phyloP scores from a whole-genome alignment of 495 filamentous ascomycete species.

The Filosporella fistucella region DNA sequence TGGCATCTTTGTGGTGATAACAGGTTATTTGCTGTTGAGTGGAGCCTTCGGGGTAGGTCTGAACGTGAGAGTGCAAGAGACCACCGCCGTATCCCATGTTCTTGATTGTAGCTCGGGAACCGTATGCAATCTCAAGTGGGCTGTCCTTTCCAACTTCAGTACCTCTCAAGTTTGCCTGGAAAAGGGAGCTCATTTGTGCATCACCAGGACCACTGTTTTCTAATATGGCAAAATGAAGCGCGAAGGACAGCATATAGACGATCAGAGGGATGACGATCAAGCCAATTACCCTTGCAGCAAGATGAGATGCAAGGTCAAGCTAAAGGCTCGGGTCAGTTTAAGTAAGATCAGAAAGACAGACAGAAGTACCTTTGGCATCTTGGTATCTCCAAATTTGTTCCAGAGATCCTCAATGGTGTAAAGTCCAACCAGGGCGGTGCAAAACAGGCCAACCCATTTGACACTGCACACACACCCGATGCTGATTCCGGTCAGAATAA shows the following conservation, averaged over 20 bases:
- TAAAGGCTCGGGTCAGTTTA: conserved; percentile 27
- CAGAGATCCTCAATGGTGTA: conserved; percentile 97
- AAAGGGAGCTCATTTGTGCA: conserved; percentile 98
- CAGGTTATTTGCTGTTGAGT: conserved; percentile 95
- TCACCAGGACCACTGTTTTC: conserved; percentile 95
- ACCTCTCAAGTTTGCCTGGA: conserved; percentile 92
- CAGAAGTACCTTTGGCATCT: conserved; percentile 71
- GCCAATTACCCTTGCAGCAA: conserved; percentile 75
- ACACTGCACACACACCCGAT: conserved; percentile 98
- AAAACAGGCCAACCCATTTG: conserved; percentile 95
- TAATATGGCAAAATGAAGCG: conserved; percentile 84
- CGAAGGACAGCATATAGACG: conserved; percentile 95
- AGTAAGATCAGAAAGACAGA: background rate
- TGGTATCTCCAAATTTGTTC: conserved; percentile 94
- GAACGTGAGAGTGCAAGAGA: conserved; percentile 94
- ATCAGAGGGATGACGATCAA: conserved; percentile 81
- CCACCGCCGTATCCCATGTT: conserved; percentile 99
- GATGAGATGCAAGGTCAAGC: conserved; percentile 69
- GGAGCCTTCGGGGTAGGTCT: conserved; percentile 94
- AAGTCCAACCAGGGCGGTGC: conserved; percentile 87
- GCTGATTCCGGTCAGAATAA: conserved; percentile 84
- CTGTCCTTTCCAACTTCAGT: conserved; percentile 93
- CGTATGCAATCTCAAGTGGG: conserved; percentile 83
- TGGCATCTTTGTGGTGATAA: conserved; percentile 99
- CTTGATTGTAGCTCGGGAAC: conserved; percentile 89